phyloP scores from a whole-genome alignment of 1,139 yeast genomes.

The Debaryomyces udenii region DNA sequence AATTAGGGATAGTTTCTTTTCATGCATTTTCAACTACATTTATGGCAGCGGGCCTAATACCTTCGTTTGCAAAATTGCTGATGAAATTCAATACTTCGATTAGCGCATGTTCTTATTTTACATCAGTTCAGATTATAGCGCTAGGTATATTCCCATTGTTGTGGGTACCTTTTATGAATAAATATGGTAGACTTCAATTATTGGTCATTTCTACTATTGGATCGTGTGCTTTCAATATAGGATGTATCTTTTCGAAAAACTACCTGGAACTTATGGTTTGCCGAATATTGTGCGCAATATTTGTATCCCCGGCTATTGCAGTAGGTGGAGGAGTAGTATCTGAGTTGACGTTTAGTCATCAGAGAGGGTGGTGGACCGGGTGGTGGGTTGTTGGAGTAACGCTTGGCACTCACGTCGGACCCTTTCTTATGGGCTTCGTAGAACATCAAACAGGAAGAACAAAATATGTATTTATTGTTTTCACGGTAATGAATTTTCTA shows the following conservation, averaged over 20 bases:
- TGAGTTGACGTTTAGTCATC: constrained; percentile 24
- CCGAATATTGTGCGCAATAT: constrained; percentile 22
- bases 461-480: constrained; percentile 19
- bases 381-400: constrained; percentile 24
- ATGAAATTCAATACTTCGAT: constrained; percentile 17
- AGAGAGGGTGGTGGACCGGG: constrained; percentile 25
- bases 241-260: constrained; percentile 18
- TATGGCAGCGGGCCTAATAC: constrained; percentile 26
- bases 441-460: constrained; percentile 17
- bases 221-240: constrained; percentile 21
- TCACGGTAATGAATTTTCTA: constrained; percentile 19
- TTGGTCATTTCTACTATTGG: constrained; percentile 20
- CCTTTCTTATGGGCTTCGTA: constrained; percentile 26
- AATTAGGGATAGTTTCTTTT: constrained; percentile 22
- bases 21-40: constrained; percentile 24
- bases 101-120: constrained; percentile 19
- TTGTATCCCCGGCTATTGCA: constrained; percentile 24
- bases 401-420: constrained; percentile 25
- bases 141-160: constrained; percentile 23
- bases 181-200: constrained; percentile 21
- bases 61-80: constrained; percentile 20
- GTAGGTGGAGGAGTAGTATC: constrained; percentile 23
- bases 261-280: constrained; percentile 22
- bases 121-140: constrained; percentile 21
- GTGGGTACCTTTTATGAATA: constrained; percentile 25